Conservation (phyloP, 2,329 filamentous ascomycete species). For the Alternaria rosae region DNA sequence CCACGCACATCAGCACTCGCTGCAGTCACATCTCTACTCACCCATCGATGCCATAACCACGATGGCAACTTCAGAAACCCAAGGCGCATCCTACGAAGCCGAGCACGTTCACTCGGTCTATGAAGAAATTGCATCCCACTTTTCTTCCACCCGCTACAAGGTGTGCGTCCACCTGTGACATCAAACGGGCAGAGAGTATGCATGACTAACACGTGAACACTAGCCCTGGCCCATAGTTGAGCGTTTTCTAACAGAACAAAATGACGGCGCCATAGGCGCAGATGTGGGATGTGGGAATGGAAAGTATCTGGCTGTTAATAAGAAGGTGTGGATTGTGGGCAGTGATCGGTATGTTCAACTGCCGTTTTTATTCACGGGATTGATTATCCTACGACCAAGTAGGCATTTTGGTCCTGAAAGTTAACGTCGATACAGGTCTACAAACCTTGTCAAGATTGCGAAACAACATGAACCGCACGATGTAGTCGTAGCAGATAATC, state of each 20-base stretch:
- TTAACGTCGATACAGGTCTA: conserved; percentile 55
- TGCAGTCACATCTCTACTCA: background rate
- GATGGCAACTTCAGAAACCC: conserved; percentile 30
- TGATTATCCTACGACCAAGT: background rate
- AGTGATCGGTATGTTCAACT: conserved; percentile 75
- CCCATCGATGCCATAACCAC: background rate
- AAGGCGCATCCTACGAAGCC: conserved; percentile 74
- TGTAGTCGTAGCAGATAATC: conserved; percentile 79
- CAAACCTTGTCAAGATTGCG: conserved; percentile 66
- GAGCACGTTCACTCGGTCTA: conserved; percentile 92
- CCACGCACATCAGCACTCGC: background rate
- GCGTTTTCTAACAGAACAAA: conserved; percentile 72
- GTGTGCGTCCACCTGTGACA: conserved; percentile 50
- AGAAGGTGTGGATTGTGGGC: conserved; percentile 72
- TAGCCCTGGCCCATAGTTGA: conserved; percentile 92
- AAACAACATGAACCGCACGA: conserved; percentile 65
- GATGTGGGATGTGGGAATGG: conserved; percentile 97
- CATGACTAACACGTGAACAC: conserved; percentile 27
- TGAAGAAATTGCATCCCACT: conserved; percentile 83
- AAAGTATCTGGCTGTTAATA: conserved; percentile 88
- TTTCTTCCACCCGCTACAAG: conserved; percentile 79
- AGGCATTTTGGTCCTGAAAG: background rate
- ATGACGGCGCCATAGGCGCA: conserved; percentile 78
- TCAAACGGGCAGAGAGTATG: background rate
- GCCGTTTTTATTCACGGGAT: background rate